Conservation (phyloP, 441 rosid genomes). For the Bruguiera hainesii region DNA sequence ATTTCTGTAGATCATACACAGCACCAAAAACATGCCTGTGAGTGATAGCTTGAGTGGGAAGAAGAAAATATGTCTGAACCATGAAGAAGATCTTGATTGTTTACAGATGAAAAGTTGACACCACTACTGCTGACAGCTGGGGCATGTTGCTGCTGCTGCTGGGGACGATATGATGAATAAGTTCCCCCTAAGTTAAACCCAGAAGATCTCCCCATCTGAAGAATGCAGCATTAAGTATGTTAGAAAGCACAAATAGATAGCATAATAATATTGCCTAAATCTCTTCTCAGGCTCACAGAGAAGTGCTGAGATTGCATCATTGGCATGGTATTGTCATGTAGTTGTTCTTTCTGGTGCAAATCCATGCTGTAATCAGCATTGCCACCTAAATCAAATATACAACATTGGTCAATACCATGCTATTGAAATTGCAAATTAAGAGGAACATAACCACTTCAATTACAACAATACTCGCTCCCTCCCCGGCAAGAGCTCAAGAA, state of each 20-base stretch:
- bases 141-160: conserved; percentile 82
- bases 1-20: conserved; percentile 13
- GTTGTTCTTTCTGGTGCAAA: conserved; percentile 93
- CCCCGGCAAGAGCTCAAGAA: no score
- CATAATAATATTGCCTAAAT: conserved; percentile 14
- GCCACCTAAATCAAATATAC: conserved; percentile 58
- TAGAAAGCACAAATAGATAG: conserved; percentile 13
- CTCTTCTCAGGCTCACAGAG: conserved; percentile 53
- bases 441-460: not conserved
- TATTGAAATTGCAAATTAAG: no score
- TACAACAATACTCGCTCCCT: not conserved
- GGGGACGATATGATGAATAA: conserved; percentile 79
- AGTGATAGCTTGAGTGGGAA: conserved; percentile 71
- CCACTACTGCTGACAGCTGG: conserved; percentile 69
- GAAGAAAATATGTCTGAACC: conserved; percentile 83
- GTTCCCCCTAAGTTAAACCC: conserved; percentile 81
- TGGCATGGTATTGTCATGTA: conserved; percentile 77
- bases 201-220: conserved; percentile 87
- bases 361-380: conserved; percentile 88
- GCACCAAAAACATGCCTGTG: conserved; percentile 64
- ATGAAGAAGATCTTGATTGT: conserved; percentile 77
- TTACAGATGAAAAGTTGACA: conserved; percentile 58
- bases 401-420: conserved; percentile 22
- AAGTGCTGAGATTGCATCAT: conserved; percentile 98
- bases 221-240: conserved; percentile 22